Evolutionary conservation across 768 basidiomycete genomes (phyloP), one percentile per base, ranked within the genome.

Genomic region (Mycena alexandri): DNA sequence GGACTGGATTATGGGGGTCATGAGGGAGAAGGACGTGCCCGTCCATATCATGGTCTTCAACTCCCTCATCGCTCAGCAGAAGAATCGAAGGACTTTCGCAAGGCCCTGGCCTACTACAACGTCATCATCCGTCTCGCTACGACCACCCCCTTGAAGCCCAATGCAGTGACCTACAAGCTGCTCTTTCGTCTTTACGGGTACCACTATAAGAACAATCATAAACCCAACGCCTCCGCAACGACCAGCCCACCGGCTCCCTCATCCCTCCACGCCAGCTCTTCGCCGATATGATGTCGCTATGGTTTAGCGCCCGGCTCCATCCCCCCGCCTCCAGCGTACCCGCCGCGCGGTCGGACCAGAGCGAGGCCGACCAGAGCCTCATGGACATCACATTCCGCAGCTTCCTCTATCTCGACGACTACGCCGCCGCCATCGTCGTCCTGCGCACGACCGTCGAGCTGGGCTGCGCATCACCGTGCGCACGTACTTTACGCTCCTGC

Each of bases 11-110:
- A 75, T 89, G 53, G 68, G 75, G 6, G 75, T 78, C 50, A 85
- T 86, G 81, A 71, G 74, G 53, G 72, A 77, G 21, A 76, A 80
- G 2, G 79, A 79, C 5, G 75, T 84, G 14, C 46, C 73, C 2
- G 81, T 82, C 0, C 78, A 85, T 58, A 76, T 80, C 11, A 71
- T 71, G 43, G 68, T 87, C n/a, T 82, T 87, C 76, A 87, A 89
- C 61, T 66, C 81, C 10, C 80, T 89, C 67, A 81, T 89, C 16
- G 76, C 80, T 8, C 75, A 76, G 17, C 81, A 85, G 61, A 70
- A 80, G 42, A 72, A 79, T 14, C 73, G 73, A 1, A 74, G 14
- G 77, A 78, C 7, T 75, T 79, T 53, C 71, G 68, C 6, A 76
- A 78, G 19, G 84, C 82, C 8, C 84, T 87, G 65, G 71, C 77